Evolutionary conservation across 2,329 filamentous ascomycete species (phyloP), one percentile per base, ranked within the genome.

Genomic region (Colletotrichum sp.): DNA sequence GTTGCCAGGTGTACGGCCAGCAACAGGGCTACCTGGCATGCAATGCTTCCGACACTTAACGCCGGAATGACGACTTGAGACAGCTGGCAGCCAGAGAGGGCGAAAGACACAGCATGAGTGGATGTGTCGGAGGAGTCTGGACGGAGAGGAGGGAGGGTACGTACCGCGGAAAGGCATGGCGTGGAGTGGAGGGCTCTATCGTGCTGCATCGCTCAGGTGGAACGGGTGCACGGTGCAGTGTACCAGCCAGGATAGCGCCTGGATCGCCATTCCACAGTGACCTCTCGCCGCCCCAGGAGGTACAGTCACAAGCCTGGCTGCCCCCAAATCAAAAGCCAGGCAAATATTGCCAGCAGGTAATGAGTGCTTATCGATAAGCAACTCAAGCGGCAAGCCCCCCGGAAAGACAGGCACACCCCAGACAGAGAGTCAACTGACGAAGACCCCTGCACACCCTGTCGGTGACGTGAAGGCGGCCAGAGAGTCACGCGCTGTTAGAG

Each of bases 401-500:
- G 32, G 66, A 52, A 21, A n/a, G 28, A 71, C 44, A 71, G 59
- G 69, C 60, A 55, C 30, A 32, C 21, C 69, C 34, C 36, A 76
- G 74, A 69, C 64, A 65, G 60, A 59, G 44, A 76, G 71, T 69
- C 70, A 73, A 62, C 62, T 71, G 72, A 66, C 71, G 34, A 64
- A 60, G 65, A 69, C 71, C 74, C 70, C 74, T 76, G 74, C 44
- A n/a, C 64, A 76, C 65, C 65, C 44, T 69, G 74, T 52, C 18
- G 74, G 74, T 76, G 74, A 76, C 74, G 74, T 76, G 74, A 76
- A 74, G 57, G 26, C 70, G 34, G 64, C 70, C 59, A 74, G 44
- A 76, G 74, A 76, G 74, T 76, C 74, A 76, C 74, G 74, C 74
- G 74, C 74, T 74, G 44, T 69, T 63, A 64, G 64, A 76, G 70